phyloP scores from a whole-genome alignment of 805 yeast species.

The Metschnikowia henanensis region DNA sequence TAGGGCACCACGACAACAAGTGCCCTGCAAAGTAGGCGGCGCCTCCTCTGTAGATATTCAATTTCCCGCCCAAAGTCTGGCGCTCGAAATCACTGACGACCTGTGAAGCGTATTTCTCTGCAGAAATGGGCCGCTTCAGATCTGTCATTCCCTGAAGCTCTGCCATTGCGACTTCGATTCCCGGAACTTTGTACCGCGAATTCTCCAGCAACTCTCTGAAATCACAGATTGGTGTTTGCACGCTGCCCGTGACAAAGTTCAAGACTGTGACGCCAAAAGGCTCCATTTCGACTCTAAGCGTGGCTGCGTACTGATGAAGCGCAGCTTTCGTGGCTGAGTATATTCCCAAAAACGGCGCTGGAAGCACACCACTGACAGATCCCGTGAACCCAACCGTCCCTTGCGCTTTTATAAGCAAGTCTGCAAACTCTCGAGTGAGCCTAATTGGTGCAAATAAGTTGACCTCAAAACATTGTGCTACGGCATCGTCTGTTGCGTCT shows the following conservation, averaged over 20 bases:
- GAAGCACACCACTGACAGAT: slow-evolving; percentile 60
- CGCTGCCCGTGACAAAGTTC: slow-evolving; percentile 75
- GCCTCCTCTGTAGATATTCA: slow-evolving; percentile 59
- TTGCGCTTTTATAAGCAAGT: slow-evolving; percentile 56
- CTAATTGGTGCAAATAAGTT: slow-evolving; percentile 73
- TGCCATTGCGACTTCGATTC: slow-evolving; percentile 47
- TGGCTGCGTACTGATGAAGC: slow-evolving; percentile 66
- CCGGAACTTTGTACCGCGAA: slow-evolving; percentile 53
- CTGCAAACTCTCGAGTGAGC: slow-evolving; percentile 55
- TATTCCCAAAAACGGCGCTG: slow-evolving; percentile 68
- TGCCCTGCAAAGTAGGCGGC: slow-evolving; percentile 38
- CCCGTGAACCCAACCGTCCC: slow-evolving; percentile 77
- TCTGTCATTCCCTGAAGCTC: slow-evolving; percentile 58
- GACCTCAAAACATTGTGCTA: slow-evolving; percentile 54
- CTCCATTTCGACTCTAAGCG: slow-evolving; percentile 62
- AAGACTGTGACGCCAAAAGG: slow-evolving; percentile 71
- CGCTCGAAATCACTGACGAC: slow-evolving; percentile 51
- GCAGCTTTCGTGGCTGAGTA: slow-evolving; percentile 76
- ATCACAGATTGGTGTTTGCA: slow-evolving; percentile 66
- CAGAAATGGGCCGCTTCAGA: slow-evolving; percentile 55
- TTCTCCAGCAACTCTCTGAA: slow-evolving; percentile 52
- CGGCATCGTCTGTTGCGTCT: slow-evolving; percentile 57
- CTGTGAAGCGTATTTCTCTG: slow-evolving; percentile 53
- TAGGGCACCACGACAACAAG: slow-evolving; percentile 42
- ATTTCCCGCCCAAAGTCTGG: slow-evolving; percentile 31